These are phyloP conservation scores for Rhododendron henanense DNA, from an alignment of 148 eudicot genomes.

Conservation along the genomic window DNA sequence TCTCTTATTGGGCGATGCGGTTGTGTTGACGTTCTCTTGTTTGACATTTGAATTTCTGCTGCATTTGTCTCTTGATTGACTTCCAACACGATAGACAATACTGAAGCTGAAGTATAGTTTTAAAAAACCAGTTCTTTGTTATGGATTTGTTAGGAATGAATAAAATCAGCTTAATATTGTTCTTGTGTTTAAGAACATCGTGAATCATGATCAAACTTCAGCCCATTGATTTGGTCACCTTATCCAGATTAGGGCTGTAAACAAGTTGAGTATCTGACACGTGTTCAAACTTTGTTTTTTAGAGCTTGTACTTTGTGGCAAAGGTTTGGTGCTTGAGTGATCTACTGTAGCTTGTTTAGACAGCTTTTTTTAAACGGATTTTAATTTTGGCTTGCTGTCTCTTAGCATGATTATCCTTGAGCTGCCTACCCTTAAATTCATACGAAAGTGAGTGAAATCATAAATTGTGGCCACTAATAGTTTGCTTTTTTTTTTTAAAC, in stretches of 20 bases:
- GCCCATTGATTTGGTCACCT: neutral
- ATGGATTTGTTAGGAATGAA: neutral
- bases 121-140: neutral
- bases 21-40: conserved; percentile 1
- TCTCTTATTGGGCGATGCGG: conserved; percentile 9
- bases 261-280: neutral
- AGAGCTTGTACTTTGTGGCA: neutral
- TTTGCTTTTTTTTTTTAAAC: neutral
- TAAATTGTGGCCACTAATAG: neutral
- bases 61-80: neutral
- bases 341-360: neutral
- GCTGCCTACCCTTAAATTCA: neutral
- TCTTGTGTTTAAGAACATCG: neutral
- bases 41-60: conserved; percentile 6
- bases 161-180: neutral
- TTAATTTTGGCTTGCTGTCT: neutral
- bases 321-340: neutral
- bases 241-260: neutral
- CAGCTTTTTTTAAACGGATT: neutral
- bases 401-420: neutral
- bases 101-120: neutral
- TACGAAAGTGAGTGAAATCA: neutral
- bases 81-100: neutral
- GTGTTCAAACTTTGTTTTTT: conserved; percentile 3
- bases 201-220: neutral